A percentile compares a stretch with the other conserved stretches of the same genome.
These are phyloP conservation scores for Berberis thunbergii DNA, from an alignment of 164 flowering plant species.

Conservation along the genomic window DNA sequence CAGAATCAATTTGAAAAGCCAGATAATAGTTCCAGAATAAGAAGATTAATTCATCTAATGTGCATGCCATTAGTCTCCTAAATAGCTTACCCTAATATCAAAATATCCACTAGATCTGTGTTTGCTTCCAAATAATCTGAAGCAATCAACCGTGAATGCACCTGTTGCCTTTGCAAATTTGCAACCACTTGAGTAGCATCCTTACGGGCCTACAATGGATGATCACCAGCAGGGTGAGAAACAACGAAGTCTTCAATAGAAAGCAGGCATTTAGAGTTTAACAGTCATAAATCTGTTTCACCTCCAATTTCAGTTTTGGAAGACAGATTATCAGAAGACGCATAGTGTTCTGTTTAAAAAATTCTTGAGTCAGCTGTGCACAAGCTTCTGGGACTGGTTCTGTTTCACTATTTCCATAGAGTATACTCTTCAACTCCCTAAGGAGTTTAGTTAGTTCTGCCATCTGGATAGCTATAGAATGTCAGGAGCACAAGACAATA, in stretches of 20 bases:
- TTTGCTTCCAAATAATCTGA: conserved; percentile 90
- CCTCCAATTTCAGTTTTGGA: conserved; percentile 87
- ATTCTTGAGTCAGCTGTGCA: conserved; percentile 83
- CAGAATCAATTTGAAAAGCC: no score
- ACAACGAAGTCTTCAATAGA: no score
- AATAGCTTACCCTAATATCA: conserved; percentile 35
- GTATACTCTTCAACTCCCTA: conserved; percentile 62
- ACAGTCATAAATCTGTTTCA: neutral
- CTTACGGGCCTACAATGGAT: conserved; percentile 61
- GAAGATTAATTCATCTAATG: no score
- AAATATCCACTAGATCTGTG: conserved; percentile 74
- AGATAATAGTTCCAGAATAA: no score
- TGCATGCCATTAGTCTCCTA: no score
- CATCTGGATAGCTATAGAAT: conserved; percentile 39
- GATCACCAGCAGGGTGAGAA: neutral
- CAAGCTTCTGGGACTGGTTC: conserved; percentile 94
- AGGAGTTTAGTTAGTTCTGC: conserved; percentile 55
- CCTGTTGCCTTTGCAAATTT: conserved; percentile 93
- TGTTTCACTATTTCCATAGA: conserved; percentile 82
- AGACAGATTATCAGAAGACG: conserved; percentile 67
- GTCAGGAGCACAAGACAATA: neutral
- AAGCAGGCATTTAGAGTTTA: neutral
- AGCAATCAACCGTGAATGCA: conserved; percentile 82
- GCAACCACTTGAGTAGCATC: conserved; percentile 99
- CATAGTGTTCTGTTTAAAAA: conserved; percentile 66